Evolutionary conservation across 176 grass and related monocot genomes (phyloP).

Genomic region (Saccharum officinarum): DNA sequence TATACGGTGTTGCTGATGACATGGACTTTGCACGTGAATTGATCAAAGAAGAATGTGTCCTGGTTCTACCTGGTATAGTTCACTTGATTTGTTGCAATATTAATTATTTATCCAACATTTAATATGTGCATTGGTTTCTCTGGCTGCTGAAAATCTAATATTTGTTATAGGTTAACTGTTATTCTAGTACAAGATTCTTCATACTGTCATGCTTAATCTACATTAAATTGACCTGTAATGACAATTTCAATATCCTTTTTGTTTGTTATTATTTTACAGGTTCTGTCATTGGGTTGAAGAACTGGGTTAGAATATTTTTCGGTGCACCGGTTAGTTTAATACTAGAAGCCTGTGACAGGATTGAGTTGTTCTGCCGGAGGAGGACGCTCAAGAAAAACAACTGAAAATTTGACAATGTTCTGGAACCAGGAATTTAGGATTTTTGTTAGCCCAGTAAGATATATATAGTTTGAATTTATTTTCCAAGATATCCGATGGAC

Average conservation of each 20-base stretch:
- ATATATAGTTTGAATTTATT: background rate
- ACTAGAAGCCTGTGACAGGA: conserved; percentile 70
- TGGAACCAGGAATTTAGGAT: conserved; percentile 2
- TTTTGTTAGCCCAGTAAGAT: conserved; percentile 26
- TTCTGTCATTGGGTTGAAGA: conserved; percentile 83
- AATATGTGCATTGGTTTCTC: background rate
- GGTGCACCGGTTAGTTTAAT: conserved; percentile 58
- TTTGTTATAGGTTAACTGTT: background rate
- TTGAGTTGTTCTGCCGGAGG: conserved; percentile 71
- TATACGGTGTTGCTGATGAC: conserved; percentile 68
- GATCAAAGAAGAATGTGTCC: conserved; percentile 92
- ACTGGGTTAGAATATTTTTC: conserved; percentile 89
- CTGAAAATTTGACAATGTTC: background rate
- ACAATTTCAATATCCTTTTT: background rate
- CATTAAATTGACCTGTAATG: background rate
- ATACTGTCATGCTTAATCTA: background rate
- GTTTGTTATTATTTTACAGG: conserved; percentile 49
- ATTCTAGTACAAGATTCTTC: background rate
- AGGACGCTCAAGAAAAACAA: conserved; percentile 44
- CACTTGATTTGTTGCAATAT: background rate
- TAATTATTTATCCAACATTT: background rate
- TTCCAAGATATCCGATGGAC: background rate
- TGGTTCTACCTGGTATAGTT: conserved; percentile 72
- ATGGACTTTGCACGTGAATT: conserved; percentile 72
- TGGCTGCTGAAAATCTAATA: background rate